These are phyloP conservation scores for Lepidium campestre DNA, from an alignment of 441 rosid species.

Conservation along the genomic window DNA sequence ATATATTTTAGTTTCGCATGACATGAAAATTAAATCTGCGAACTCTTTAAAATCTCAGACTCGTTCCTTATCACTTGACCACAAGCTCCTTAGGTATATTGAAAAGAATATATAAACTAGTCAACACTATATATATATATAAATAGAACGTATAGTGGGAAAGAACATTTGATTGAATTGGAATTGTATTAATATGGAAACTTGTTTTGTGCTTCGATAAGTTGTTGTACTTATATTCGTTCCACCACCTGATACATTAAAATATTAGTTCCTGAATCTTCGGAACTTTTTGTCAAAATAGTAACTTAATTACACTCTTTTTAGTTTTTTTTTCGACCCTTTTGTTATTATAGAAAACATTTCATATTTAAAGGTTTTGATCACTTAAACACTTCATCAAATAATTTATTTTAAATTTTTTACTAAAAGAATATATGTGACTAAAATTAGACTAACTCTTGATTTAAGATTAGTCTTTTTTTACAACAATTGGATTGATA, in stretches of 20 bases:
- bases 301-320: background rate
- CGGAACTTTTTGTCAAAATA: slow-evolving; percentile 17
- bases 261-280: slow-evolving; percentile 21
- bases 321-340: background rate
- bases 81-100: no score
- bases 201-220: slow-evolving; percentile 11
- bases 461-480: background rate
- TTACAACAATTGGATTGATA: no score
- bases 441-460: background rate
- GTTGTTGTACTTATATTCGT: slow-evolving; percentile 29
- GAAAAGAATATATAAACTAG: no score
- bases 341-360: background rate
- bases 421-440: background rate
- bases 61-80: no score
- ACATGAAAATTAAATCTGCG: no score
- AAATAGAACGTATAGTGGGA: slow-evolving; percentile 17
- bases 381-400: background rate
- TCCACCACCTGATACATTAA: slow-evolving; percentile 36
- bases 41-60: no score
- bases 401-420: background rate
- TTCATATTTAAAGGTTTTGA: background rate
- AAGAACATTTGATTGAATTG: slow-evolving; percentile 9
- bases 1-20: no score
- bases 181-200: slow-evolving; percentile 4
- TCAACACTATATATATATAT: no score